Evolutionary conservation across 2,329 filamentous ascomycete genomes (phyloP), one percentile per base, ranked within the genome.

Genomic region (Colletotrichum sojae): DNA sequence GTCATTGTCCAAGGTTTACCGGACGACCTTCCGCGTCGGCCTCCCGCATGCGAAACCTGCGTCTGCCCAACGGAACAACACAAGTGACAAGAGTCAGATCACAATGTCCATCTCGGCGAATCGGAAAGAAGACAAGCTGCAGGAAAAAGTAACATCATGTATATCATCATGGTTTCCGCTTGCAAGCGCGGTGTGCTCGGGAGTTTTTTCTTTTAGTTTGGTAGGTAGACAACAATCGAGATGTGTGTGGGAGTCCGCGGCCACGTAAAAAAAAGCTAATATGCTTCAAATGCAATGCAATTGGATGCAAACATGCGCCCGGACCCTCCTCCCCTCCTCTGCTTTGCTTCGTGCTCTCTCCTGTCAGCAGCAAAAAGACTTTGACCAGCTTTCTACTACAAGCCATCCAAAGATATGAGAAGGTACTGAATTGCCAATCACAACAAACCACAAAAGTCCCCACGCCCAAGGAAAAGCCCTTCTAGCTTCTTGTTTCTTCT

Each of bases 401-500:
- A 36, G 31, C 9, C 40, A 15, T 43, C 40, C 16, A 6, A 15
- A 43, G 40, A 15, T n/a, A 15, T 16, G 40, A 43, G 40, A 43
- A 13, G 40, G 40, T 4, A 16, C 40, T 22, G 18, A 36, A 36
- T 43, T 59, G 54, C 46, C 31, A 22, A 65, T 55, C 48, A 48
- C 54, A 20, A 25, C 39, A 52, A 43, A 46, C 15, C 27, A 45
- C 36, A 49, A 59, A 25, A 65, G 22, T 59, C 15, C 18, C 39
- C 22, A 36, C n/a, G n/a, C 22, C 22, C 31, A 9, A 27, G 45
- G 31, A 18, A 18, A 18, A 16, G 20, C n/a, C 27, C 27, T 8
- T 59, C 56, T 22, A 49, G 54, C 61, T 39, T 54, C 66, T 46
- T n/a, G 16, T 48, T 54, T n/a, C 15, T 55, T 40, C 22, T 40